Base-by-base conservation (phyloP, 208 protist genomes). In the Phytomonas francai region DNA sequence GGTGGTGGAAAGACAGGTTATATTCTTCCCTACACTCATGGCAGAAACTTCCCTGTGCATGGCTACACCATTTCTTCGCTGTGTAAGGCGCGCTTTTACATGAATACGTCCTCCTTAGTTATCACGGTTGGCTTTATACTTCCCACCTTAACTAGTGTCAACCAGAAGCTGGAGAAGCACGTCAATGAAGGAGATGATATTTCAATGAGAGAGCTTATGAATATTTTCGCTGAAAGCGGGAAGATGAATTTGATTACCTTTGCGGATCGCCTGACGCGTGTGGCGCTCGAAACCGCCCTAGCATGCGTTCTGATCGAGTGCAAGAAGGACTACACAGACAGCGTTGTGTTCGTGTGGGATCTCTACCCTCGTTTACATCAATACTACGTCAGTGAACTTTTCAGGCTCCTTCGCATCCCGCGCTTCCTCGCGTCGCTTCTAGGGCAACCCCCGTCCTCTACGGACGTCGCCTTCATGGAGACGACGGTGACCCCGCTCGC, bases 271-370 rank as follows among this genome's bases (percentile, higher is more conserved):
- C 39, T 88, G 8, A 77, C 85, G 0, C 81, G 88, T 56, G 67
- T 92, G n/a, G 73, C 69, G 16, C 75, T 74, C 27, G 81, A 90
- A 65, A 92, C 85, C 0, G 68, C 58, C 0, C 45, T 92, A 28
- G 72, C 79, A 9, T 89, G 79, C 59, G 66, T 67, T 0, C 49
- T 92, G n/a, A 80, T 90, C 45, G 28, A 65, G 36, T 73, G 54
- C n/a, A 56, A 83, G 22, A 83, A 63, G 0, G 57, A 69, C n/a
- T 84, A 77, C 59, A 59, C 67, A 22, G 77, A 86, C 62, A 78
- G 69, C 32, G 77, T 84, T 0, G 85, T 94, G 14, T 90, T 85
- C 62, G 72, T 92, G 30, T 94, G 85, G 84, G 85, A 94, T 57
- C 51, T 89, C 1, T 89, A 91, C 71, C 88, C 85, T 1, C 79